These are phyloP conservation scores for Thelephora ganbajun DNA, from an alignment of 768 basidiomycete genomes.

Conservation along the genomic window DNA sequence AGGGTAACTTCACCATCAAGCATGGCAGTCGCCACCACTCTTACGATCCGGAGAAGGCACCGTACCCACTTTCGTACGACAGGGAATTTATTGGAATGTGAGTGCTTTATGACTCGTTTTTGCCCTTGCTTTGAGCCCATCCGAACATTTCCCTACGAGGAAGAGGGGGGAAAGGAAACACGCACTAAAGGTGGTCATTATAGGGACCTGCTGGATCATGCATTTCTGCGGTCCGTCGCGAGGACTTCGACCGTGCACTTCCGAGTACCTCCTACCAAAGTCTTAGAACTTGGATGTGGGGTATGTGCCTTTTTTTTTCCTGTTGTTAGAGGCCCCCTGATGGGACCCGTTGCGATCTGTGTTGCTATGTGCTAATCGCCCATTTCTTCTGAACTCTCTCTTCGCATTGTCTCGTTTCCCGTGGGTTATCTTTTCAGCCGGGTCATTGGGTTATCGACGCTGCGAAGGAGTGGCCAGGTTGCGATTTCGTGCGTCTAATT, in stretches of 20 bases:
- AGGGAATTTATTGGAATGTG: conserved; percentile 55
- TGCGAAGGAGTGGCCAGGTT: conserved; percentile 54
- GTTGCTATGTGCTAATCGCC: neutral
- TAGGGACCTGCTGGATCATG: neutral
- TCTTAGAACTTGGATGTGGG: conserved; percentile 62
- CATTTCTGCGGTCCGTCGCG: conserved; percentile 2
- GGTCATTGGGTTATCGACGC: conserved; percentile 65
- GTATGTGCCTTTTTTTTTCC: conserved; percentile 26
- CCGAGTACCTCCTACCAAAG: conserved; percentile 31
- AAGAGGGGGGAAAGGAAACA: neutral
- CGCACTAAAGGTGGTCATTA: too few species aligned
- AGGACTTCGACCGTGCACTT: conserved; percentile 7
- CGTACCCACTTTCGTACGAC: conserved; percentile 67
- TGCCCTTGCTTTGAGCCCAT: neutral
- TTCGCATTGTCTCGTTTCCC: too few species aligned
- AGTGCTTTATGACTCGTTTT: conserved; percentile 15
- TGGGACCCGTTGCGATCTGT: too few species aligned
- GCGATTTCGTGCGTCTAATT: conserved; percentile 39
- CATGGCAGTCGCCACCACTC: conserved; percentile 53
- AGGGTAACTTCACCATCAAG: conserved; percentile 43
- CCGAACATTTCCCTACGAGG: neutral
- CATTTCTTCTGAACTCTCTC: too few species aligned
- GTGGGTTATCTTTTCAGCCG: conserved; percentile 27
- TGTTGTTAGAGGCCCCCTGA: too few species aligned
- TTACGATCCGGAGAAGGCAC: conserved; percentile 62